Conservation (phyloP, 805 yeast genomes). For the Isabelozyma gotoi region DNA sequence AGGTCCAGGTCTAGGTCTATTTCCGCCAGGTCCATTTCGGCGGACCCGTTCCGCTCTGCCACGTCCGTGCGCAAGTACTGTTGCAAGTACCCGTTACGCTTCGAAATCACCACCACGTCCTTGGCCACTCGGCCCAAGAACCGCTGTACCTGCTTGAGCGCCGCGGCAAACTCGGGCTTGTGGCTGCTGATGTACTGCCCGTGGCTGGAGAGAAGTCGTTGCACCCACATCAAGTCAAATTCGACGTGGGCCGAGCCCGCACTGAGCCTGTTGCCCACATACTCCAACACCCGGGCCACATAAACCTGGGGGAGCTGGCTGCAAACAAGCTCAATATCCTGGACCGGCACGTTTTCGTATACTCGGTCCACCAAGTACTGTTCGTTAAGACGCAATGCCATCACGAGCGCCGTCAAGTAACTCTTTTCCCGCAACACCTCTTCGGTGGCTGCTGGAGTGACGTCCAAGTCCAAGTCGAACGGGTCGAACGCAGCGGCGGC, state of each 20-base stretch:
- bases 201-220: conserved; percentile 63
- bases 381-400: conserved; percentile 94
- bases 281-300: conserved; percentile 61
- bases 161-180: conserved; percentile 60
- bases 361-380: conserved; percentile 66
- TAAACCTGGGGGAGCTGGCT: conserved; percentile 77
- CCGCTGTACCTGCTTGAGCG: conserved; percentile 70
- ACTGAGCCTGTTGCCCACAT: conserved; percentile 57
- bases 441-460: conserved; percentile 76
- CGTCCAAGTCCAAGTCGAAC: conserved; percentile 87
- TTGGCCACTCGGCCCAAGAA: conserved; percentile 74
- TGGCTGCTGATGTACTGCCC: conserved; percentile 70
- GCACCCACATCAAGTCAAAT: conserved; percentile 80
- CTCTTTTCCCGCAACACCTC: conserved; percentile 60
- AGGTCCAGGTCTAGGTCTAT: conserved; percentile 15
- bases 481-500: conserved; percentile 82
- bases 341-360: conserved; percentile 69
- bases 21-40: conserved; percentile 13
- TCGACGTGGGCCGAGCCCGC: conserved; percentile 78
- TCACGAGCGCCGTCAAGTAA: conserved; percentile 75
- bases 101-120: conserved; percentile 59
- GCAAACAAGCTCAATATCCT: conserved; percentile 66
- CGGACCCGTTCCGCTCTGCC: conserved; percentile 15
- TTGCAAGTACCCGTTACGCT: conserved; percentile 54
- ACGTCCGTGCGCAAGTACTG: conserved; percentile 42